A percentile compares a stretch with the other conserved stretches of the same genome.
Conservation (phyloP, 257 asterid species). For the Plantago major region DNA sequence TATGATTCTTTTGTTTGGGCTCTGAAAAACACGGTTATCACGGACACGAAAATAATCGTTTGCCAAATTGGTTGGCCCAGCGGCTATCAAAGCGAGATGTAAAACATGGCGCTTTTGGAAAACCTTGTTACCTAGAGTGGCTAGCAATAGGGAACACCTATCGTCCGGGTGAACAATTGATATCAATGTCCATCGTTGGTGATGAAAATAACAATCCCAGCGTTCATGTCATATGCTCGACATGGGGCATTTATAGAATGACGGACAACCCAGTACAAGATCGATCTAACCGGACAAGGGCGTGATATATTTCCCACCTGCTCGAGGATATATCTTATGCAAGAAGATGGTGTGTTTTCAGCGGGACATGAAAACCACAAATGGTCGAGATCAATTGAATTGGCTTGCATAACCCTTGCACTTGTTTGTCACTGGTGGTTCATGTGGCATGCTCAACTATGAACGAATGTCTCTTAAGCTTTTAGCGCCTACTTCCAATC, state of each 20-base stretch:
- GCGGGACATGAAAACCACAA: no score
- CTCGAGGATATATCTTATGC: no score
- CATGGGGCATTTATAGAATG: no score
- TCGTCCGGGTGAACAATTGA: slow-evolving; percentile 32
- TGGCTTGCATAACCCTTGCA: no score
- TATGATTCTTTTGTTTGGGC: slow-evolving; percentile 38
- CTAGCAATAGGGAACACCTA: slow-evolving; percentile 35
- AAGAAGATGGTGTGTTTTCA: slow-evolving; percentile 38
- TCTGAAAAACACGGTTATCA: slow-evolving; percentile 30
- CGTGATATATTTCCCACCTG: no score
- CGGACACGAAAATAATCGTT: slow-evolving; percentile 24
- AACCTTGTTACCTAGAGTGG: slow-evolving; percentile 26
- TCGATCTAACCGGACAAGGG: no score
- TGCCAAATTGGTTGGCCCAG: slow-evolving; percentile 74
- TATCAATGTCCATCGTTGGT: slow-evolving; percentile 24
- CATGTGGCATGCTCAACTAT: slow-evolving; percentile 27
- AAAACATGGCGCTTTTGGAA: slow-evolving; percentile 35
- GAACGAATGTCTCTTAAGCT: slow-evolving; percentile 40
- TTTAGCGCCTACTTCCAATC: slow-evolving; percentile 42
- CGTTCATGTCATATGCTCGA: no score
- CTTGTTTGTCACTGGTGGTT: slow-evolving; percentile 34
- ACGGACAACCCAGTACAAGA: no score
- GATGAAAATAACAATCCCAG: no score
- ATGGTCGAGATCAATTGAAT: no score
- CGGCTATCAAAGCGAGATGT: no score